Evolutionary conservation across 164 flowering plant genomes (phyloP).

Genomic region (Piper longum): DNA sequence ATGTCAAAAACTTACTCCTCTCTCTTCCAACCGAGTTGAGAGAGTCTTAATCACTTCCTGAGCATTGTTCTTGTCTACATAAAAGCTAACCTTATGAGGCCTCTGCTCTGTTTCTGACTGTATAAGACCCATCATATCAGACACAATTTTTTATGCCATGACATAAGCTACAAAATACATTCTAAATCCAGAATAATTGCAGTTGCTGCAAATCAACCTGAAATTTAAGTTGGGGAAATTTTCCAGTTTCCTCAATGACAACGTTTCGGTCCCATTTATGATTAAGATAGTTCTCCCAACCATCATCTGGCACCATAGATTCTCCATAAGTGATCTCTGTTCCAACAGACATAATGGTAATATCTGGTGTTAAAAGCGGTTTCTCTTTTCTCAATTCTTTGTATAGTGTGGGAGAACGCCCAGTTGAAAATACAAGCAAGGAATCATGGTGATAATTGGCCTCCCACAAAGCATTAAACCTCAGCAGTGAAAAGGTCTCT

Average conservation of each 20-base stretch:
- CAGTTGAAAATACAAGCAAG: slow-evolving; percentile 88
- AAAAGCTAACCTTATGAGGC: slow-evolving; percentile 92
- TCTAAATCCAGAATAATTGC: neutral
- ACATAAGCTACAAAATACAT: neutral
- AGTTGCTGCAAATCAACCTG: slow-evolving; percentile 37
- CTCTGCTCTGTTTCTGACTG: slow-evolving; percentile 87
- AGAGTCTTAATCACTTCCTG: slow-evolving; percentile 51
- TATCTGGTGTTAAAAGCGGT: slow-evolving; percentile 92
- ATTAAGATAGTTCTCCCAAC: slow-evolving; percentile 67
- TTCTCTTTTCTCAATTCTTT: slow-evolving; percentile 87
- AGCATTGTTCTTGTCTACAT: slow-evolving; percentile 65
- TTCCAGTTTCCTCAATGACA: slow-evolving; percentile 67
- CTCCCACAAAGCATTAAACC: slow-evolving; percentile 95
- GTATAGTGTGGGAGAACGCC: slow-evolving; percentile 82
- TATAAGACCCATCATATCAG: slow-evolving; percentile 12
- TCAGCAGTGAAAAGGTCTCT: slow-evolving; percentile 68
- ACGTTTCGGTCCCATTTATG: slow-evolving; percentile 72
- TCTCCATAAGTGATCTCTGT: slow-evolving; percentile 95
- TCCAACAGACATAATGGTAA: slow-evolving; percentile 95
- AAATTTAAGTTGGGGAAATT: slow-evolving; percentile 62
- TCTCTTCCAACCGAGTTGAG: slow-evolving; percentile 18
- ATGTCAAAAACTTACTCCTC: slow-evolving; percentile 45
- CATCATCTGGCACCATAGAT: slow-evolving; percentile 77
- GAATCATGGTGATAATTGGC: slow-evolving; percentile 70
- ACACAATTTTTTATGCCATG: neutral